Evolutionary conservation across 2,329 filamentous ascomycete genomes (phyloP).

Genomic region (Pestalotiopsis fici): DNA sequence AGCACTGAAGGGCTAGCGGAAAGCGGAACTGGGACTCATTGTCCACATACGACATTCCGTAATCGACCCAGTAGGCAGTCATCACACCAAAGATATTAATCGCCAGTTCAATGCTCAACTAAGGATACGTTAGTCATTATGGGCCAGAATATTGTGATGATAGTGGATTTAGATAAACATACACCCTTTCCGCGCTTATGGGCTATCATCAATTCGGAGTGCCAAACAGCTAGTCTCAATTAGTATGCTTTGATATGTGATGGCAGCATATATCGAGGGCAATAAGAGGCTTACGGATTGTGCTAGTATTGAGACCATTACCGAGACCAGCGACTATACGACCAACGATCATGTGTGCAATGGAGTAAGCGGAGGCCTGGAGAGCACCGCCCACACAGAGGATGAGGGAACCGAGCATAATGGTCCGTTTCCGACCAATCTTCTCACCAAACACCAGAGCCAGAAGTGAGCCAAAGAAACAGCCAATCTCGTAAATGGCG

Average conservation of each 20-base stretch:
- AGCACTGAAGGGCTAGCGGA: conserved; percentile 44
- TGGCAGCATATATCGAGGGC: conserved; percentile 25
- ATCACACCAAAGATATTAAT: conserved; percentile 40
- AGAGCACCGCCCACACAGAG: conserved; percentile 46
- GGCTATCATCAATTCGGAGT: conserved; percentile 36
- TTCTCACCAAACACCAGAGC: conserved; percentile 38
- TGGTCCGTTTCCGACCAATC: conserved; percentile 40
- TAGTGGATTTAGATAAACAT: not conserved
- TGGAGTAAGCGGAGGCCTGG: conserved; percentile 43
- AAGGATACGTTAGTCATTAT: not conserved
- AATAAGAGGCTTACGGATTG: not conserved
- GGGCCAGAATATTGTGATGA: not conserved
- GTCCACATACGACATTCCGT: conserved; percentile 35
- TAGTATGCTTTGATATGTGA: not conserved
- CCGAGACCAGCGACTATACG: conserved; percentile 49
- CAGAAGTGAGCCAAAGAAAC: conserved; percentile 37
- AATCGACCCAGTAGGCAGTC: conserved; percentile 37
- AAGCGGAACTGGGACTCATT: conserved; percentile 43
- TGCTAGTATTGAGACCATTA: conserved; percentile 46
- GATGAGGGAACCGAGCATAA: conserved; percentile 38
- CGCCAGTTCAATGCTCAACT: conserved; percentile 28
- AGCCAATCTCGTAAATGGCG: conserved; percentile 26
- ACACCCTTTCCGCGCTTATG: conserved; percentile 13
- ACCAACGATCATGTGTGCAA: conserved; percentile 44
- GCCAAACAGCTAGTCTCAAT: conserved; percentile 32